A percentile compares a stretch with the other conserved stretches of the same genome.
phyloP scores from a whole-genome alignment of 805 yeast genomes.

The Candida fluviatilis region DNA sequence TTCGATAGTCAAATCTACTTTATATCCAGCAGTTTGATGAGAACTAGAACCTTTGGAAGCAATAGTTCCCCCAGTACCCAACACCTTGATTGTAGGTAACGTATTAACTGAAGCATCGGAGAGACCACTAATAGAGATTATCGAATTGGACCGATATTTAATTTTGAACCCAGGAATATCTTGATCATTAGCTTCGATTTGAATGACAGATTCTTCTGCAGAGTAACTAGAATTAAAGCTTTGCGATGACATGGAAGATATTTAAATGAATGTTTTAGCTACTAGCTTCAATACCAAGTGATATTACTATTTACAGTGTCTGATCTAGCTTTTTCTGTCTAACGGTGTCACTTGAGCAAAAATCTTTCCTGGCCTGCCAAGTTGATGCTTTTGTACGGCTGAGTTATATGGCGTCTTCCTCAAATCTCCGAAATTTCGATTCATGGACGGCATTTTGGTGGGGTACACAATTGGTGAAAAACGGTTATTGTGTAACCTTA shows the following conservation, averaged over 20 bases:
- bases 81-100: slow-evolving; percentile 35
- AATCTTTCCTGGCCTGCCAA: too few relatives aligned
- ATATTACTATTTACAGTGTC: too few relatives aligned
- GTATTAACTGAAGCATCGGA: slow-evolving; percentile 7
- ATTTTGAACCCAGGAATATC: slow-evolving; percentile 31
- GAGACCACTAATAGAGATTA: slow-evolving; percentile 12
- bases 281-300: too few relatives aligned
- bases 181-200: slow-evolving; percentile 19
- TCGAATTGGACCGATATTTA: slow-evolving; percentile 31
- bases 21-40: slow-evolving; percentile 41
- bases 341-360: too few relatives aligned
- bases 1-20: slow-evolving; percentile 42
- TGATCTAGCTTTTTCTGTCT: too few relatives aligned
- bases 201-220: background rate
- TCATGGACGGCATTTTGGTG: background rate
- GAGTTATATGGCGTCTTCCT: background rate
- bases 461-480: background rate
- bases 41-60: slow-evolving; percentile 38
- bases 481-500: too few relatives aligned
- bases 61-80: slow-evolving; percentile 46
- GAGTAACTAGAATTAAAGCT: background rate
- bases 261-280: too few relatives aligned
- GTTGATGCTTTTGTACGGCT: too few relatives aligned
- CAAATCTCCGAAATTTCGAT: background rate
- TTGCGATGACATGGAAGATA: background rate